A percentile compares a stretch with the other conserved stretches of the same genome.
phyloP scores from a whole-genome alignment of 495 filamentous ascomycete species.

The Penicillium riverlandense region DNA sequence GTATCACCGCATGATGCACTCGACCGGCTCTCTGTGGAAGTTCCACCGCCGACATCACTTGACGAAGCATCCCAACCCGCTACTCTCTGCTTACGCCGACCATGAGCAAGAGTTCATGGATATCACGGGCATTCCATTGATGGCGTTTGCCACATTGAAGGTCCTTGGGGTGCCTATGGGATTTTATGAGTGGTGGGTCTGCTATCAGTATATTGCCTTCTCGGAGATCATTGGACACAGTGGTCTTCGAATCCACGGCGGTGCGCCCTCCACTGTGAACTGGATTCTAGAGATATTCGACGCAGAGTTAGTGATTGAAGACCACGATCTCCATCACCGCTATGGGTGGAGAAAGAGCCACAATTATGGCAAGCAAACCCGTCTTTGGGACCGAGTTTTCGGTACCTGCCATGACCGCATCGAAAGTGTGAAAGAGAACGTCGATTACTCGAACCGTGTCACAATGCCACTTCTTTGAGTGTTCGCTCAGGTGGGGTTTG shows the following conservation, averaged over 20 bases:
- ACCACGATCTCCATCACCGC: constrained; percentile 25
- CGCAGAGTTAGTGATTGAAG: constrained; percentile 22
- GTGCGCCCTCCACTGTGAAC: constrained; percentile 17
- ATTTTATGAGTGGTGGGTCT: constrained; percentile 25
- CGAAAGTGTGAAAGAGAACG: constrained; percentile 15
- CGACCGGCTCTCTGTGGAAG: constrained; percentile 14
- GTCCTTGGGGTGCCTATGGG: constrained; percentile 17
- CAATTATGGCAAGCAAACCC: constrained; percentile 24
- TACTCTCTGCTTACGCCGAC: constrained; percentile 21
- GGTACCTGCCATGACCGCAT: constrained; percentile 21
- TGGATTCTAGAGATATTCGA: constrained; percentile 19
- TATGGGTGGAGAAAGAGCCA: constrained; percentile 25
- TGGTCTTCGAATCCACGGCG: constrained; percentile 16
- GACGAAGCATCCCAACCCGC: constrained; percentile 21
- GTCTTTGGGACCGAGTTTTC: constrained; percentile 23
- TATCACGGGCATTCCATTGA: constrained; percentile 18
- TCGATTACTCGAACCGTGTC: constrained; percentile 19
- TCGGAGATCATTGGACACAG: constrained; percentile 23
- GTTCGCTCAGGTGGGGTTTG: not conserved
- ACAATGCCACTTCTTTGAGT: constrained; percentile 18
- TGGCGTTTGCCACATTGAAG: constrained; percentile 18
- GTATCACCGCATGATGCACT: constrained; percentile 23
- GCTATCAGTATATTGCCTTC: constrained; percentile 23
- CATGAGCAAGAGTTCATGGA: constrained; percentile 25
- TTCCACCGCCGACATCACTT: constrained; percentile 22